These are phyloP conservation scores for Medicago ruthenica DNA, from an alignment of 306 rosid genomes.

Conservation along the genomic window DNA sequence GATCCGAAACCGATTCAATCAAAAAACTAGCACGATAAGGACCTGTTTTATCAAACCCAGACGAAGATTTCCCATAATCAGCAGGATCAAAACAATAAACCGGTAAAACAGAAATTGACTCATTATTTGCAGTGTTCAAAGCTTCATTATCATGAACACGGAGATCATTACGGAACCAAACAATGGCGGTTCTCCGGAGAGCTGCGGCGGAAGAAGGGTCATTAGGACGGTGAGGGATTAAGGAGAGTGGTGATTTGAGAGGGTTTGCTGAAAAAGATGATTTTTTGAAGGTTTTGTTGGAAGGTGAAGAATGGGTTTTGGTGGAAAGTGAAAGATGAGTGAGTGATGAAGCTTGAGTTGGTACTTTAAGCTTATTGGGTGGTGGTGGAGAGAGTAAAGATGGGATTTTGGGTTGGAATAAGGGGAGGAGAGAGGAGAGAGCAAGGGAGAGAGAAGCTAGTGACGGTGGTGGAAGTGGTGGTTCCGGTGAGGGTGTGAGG, in stretches of 20 bases:
- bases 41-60: constrained; percentile 92
- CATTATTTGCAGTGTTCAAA: constrained; percentile 76
- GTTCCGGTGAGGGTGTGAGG: constrained; percentile 46
- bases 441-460: constrained; percentile 76
- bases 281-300: constrained; percentile 63
- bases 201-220: constrained; percentile 88
- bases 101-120: constrained; percentile 81
- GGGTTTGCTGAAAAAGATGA: constrained; percentile 79
- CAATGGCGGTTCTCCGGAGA: constrained; percentile 77
- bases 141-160: constrained; percentile 85
- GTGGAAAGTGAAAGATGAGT: constrained; percentile 74
- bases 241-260: constrained; percentile 65
- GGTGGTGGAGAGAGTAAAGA: constrained; percentile 52
- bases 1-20: constrained; percentile 77
- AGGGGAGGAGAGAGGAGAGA: constrained; percentile 62
- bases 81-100: constrained; percentile 94
- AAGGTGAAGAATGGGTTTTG: constrained; percentile 52
- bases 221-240: constrained; percentile 78
- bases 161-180: constrained; percentile 94
- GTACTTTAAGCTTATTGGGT: constrained; percentile 65
- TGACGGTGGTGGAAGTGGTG: constrained; percentile 63
- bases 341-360: constrained; percentile 88
- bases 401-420: constrained; percentile 59
- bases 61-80: constrained; percentile 81
- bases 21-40: constrained; percentile 78